phyloP scores from a whole-genome alignment of 345 rosid genomes.

The Viola odorata region DNA sequence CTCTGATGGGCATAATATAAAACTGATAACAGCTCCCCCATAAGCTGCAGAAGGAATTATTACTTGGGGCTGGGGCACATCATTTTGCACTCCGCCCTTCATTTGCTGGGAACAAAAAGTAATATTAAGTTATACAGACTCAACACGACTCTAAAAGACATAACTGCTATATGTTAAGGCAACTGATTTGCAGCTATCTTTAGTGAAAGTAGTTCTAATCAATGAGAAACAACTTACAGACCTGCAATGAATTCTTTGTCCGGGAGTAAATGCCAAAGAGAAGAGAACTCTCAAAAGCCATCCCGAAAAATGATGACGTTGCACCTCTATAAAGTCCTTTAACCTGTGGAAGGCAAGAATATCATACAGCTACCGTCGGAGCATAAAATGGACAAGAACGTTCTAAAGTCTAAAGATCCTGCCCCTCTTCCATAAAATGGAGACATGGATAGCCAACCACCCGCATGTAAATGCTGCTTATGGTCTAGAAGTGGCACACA shows the following conservation, averaged over 20 bases:
- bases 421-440: not conserved
- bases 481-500: not conserved
- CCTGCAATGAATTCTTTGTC: constrained; percentile 78
- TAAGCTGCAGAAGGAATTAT: constrained; percentile 91
- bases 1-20: constrained; percentile 80
- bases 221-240: constrained; percentile 18
- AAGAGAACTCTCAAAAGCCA: constrained; percentile 92
- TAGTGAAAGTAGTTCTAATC: not conserved
- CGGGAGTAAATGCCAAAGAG: constrained; percentile 90
- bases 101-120: constrained; percentile 4
- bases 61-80: constrained; percentile 46
- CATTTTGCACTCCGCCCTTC: constrained; percentile 53
- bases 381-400: not conserved
- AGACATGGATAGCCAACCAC: not conserved
- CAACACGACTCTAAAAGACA: constrained; percentile 1
- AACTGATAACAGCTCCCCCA: constrained; percentile 89
- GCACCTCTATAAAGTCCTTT: constrained; percentile 90
- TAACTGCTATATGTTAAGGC: not conserved
- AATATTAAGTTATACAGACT: not conserved
- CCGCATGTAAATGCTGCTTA: not conserved
- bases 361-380: constrained; percentile 3
- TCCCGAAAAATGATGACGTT: constrained; percentile 77
- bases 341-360: constrained; percentile 41
- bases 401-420: not conserved
- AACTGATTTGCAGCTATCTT: constrained; percentile 2